A percentile compares a stretch with the other conserved stretches of the same genome.
Conservation (phyloP, 208 protist species). For the Porcisia hertigi region DNA sequence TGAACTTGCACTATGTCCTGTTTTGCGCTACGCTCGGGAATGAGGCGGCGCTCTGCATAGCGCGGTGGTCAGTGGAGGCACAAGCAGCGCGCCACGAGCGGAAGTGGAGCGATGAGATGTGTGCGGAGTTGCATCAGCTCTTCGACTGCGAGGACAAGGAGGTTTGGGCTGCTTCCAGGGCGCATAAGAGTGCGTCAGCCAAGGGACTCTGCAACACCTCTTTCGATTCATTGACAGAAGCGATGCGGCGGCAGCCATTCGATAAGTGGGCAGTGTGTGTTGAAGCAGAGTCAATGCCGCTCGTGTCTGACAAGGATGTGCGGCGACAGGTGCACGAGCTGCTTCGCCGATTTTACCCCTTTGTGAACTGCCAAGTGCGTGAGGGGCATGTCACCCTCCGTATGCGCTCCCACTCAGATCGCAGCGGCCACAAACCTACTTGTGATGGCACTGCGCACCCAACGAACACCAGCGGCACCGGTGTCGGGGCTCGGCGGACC, state of each 20-base stretch:
- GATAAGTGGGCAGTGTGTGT: neutral
- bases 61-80: conserved; percentile 32
- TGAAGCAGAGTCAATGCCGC: conserved; percentile 1
- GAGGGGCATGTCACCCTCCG: conserved; percentile 46
- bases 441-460: neutral
- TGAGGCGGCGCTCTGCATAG: conserved; percentile 34
- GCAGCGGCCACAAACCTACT: neutral
- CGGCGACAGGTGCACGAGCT: conserved; percentile 70
- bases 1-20: conserved; percentile 44
- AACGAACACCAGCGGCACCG: neutral
- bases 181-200: neutral
- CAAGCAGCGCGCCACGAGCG: conserved; percentile 16
- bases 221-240: conserved; percentile 12
- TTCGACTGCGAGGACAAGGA: neutral
- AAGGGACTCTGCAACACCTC: conserved; percentile 22
- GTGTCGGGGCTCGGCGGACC: conserved; percentile 5
- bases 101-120: neutral
- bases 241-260: conserved; percentile 3
- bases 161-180: neutral
- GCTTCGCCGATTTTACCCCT: conserved; percentile 65
- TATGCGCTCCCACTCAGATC: conserved; percentile 1
- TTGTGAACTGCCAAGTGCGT: conserved; percentile 51
- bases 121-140: conserved; percentile 5
- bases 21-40: conserved; percentile 37
- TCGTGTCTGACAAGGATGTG: conserved; percentile 54